Base-by-base conservation (phyloP, 202 grass and related monocot species). In the Carex sylvatica region DNA sequence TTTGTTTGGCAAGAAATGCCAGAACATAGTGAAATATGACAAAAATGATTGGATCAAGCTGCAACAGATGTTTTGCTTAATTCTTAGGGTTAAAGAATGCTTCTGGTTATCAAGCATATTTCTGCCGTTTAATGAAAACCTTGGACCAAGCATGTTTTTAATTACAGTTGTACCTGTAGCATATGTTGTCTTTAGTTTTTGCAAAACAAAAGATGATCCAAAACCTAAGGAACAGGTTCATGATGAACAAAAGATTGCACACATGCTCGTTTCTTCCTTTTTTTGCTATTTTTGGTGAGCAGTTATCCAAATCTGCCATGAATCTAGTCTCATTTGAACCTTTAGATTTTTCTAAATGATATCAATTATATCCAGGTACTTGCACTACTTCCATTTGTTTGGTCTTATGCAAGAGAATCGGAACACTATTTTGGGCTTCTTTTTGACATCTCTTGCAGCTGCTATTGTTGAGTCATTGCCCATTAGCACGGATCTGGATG, bases 331-430 rank as follows among this genome's bases (percentile, higher is more conserved):
- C 3, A 38, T 81, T 67, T 38, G 38, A 15, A 26, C 11, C 24
- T 13, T 63, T 15, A 31, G 40, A 49, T 26, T 23, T 33, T 55
- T 75, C 11, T 74, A 74, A 74, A 20, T 54, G 51, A 31, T 38
- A 15, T 76, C 74, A 59, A 20, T 87, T 44, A 75, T 78, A 33
- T 82, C 72, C 86, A 98, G 96, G 91, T 98, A 90, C 87, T 89
- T 95, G 96, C 92, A 98, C 80, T 98, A 98, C 84, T 92, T 87
- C 86, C 92, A 93, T 67, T 75, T 77, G 20, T 98, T 98, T 62
- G 96, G 92, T 53, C 88, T 95, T 33, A 81, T 98, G 7, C 87
- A 93, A 73, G 88, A 95, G 81, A 95, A 55, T 73, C 93, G 92
- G 96, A 61, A 53, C 53, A 86, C 80, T 88, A 80, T 65, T 81